Conservation (phyloP, 1,284 basidiomycete species). For the Pseudozyma thailandica region DNA sequence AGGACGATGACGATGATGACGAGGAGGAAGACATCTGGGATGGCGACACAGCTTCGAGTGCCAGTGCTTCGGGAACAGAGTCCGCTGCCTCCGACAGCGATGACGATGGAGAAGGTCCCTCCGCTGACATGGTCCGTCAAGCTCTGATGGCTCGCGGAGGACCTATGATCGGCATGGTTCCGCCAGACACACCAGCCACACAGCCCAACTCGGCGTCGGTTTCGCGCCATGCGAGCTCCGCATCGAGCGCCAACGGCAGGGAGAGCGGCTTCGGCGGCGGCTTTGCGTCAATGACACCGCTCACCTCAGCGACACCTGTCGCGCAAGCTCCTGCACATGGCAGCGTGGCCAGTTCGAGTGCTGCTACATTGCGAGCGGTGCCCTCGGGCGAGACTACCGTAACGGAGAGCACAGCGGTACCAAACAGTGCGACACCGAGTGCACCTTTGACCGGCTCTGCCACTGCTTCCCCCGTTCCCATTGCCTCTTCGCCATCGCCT, state of each 20-base stretch:
- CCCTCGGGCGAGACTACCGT: constrained; percentile 7
- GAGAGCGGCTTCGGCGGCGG: constrained; percentile 35
- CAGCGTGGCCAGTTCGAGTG: constrained; percentile 38
- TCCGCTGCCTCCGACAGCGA: constrained; percentile 42
- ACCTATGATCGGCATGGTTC: constrained; percentile 40
- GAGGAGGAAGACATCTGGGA: constrained; percentile 56
- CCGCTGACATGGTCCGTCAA: constrained; percentile 43
- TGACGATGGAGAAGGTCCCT: constrained; percentile 31
- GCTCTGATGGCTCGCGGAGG: constrained; percentile 38
- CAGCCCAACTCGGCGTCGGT: constrained; percentile 26
- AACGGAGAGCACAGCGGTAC: constrained; percentile 3
- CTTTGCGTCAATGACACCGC: constrained; percentile 25
- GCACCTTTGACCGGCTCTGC: constrained; percentile 3
- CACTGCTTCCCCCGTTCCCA: constrained; percentile 6
- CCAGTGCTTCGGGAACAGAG: constrained; percentile 35
- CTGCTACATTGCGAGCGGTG: constrained; percentile 22
- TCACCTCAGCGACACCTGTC: constrained; percentile 6
- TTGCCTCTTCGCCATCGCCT: constrained; percentile 5
- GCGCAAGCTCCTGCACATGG: constrained; percentile 14
- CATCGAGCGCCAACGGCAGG: constrained; percentile 19
- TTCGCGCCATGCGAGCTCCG: constrained; percentile 33
- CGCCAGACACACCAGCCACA: constrained; percentile 28
- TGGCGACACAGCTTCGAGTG: constrained; percentile 39
- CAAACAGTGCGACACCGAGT: constrained; percentile 2
- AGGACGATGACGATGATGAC: constrained; percentile 65